phyloP scores from a whole-genome alignment of 176 grass and related monocot genomes.

The Metroxylon sagu region DNA sequence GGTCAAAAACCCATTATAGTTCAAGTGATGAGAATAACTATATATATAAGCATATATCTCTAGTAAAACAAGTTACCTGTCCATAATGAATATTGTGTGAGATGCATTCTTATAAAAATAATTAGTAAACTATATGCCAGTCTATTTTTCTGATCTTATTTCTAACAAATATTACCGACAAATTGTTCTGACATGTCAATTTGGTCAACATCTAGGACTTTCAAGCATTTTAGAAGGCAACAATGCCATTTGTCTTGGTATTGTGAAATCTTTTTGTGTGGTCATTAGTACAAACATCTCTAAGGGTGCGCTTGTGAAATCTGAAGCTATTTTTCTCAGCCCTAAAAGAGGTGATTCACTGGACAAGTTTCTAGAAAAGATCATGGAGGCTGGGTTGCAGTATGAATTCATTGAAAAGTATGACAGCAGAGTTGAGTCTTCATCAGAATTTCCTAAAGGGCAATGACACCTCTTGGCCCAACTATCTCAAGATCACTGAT shows the following conservation, averaged over 20 bases:
- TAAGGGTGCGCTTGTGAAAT: not conserved
- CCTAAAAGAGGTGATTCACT: slow-evolving; percentile 92
- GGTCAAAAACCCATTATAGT: too few species aligned
- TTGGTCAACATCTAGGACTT: too few species aligned
- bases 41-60: too few species aligned
- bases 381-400: slow-evolving; percentile 46
- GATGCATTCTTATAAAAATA: too few species aligned
- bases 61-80: too few species aligned
- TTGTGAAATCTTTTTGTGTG: slow-evolving; percentile 40
- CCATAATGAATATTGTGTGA: too few species aligned
- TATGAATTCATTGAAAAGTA: slow-evolving; percentile 79
- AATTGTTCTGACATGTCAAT: too few species aligned
- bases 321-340: slow-evolving; percentile 70
- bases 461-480: slow-evolving; percentile 57
- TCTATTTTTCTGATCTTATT: too few species aligned
- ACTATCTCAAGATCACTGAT: slow-evolving; percentile 75
- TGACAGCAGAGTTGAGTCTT: slow-evolving; percentile 50
- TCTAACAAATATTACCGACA: too few species aligned
- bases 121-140: too few species aligned
- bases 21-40: too few species aligned
- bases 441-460: slow-evolving; percentile 44
- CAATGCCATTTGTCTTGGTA: slow-evolving; percentile 3
- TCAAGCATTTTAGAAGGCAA: too few species aligned
- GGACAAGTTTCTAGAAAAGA: slow-evolving; percentile 47
- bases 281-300: slow-evolving; percentile 45